These are phyloP conservation scores for Leccinellum rugosiceps DNA, from an alignment of 768 basidiomycete species.

Conservation along the genomic window DNA sequence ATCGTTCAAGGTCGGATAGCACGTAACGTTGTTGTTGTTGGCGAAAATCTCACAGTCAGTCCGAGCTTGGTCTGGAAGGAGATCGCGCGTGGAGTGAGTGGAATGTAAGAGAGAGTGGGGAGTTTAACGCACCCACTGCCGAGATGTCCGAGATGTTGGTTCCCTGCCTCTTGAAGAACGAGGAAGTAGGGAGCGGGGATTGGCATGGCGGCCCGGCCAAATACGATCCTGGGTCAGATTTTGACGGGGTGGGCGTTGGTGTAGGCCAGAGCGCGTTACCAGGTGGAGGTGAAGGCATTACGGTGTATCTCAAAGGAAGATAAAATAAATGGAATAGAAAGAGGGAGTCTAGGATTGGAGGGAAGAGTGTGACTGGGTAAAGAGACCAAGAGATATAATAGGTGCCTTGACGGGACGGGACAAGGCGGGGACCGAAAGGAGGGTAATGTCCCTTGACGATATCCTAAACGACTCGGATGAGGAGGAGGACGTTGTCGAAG, in stretches of 20 bases:
- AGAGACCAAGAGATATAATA: slow-evolving; percentile 28
- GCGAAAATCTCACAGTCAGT: slow-evolving; percentile 50
- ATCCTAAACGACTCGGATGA: slow-evolving; percentile 19
- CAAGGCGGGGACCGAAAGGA: slow-evolving; percentile 31
- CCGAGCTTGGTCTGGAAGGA: slow-evolving; percentile 37
- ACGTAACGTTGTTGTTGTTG: slow-evolving; percentile 73
- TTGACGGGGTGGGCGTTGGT: slow-evolving; percentile 36
- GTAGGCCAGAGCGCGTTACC: slow-evolving; percentile 43
- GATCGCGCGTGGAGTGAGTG: slow-evolving; percentile 10
- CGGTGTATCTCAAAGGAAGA: slow-evolving; percentile 19
- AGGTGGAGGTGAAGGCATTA: slow-evolving; percentile 38
- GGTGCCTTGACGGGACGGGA: slow-evolving; percentile 5
- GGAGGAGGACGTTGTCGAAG: slow-evolving; percentile 21
- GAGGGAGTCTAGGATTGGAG: slow-evolving; percentile 20
- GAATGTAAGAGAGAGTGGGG: slow-evolving; percentile 5
- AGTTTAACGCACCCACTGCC: slow-evolving; percentile 26
- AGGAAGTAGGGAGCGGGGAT: slow-evolving; percentile 15
- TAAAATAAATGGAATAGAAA: slow-evolving; percentile 17
- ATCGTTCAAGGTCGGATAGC: slow-evolving; percentile 61
- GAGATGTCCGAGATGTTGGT: slow-evolving; percentile 24
- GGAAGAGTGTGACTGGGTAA: slow-evolving; percentile 22
- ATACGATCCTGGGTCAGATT: slow-evolving; percentile 32
- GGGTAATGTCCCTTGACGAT: slow-evolving; percentile 14
- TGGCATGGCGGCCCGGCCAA: slow-evolving; percentile 31
- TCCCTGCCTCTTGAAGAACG: slow-evolving; percentile 21